These are phyloP conservation scores for Pyrenophora tritici-repentis DNA, from an alignment of 2,329 filamentous ascomycete species.

Conservation along the genomic window DNA sequence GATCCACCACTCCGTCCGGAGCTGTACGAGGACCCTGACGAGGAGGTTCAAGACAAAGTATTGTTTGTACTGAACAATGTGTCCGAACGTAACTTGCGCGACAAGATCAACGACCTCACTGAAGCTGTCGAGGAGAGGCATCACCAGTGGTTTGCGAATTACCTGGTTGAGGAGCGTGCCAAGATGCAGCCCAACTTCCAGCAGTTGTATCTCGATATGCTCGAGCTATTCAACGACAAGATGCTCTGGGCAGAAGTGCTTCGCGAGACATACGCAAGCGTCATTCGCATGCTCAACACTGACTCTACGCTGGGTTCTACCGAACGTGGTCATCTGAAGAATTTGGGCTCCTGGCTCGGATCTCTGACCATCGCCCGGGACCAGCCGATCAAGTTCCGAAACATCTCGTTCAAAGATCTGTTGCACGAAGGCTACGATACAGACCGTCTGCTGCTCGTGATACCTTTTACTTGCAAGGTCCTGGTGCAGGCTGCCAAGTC, in stretches of 20 bases:
- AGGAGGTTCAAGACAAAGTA: constrained; percentile 87
- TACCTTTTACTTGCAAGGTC: constrained; percentile 97
- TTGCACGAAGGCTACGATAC: constrained; percentile 93
- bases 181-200: constrained; percentile 99
- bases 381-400: constrained; percentile 93
- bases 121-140: constrained; percentile 79
- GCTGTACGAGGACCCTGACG: constrained; percentile 79
- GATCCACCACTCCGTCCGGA: constrained; percentile 69
- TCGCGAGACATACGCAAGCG: constrained; percentile 87
- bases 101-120: constrained; percentile 81
- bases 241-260: constrained; percentile 86
- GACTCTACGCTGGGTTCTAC: constrained; percentile 84
- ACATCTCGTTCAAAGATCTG: constrained; percentile 95
- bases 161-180: constrained; percentile 92
- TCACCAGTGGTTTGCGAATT: constrained; percentile 95
- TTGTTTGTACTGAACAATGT: constrained; percentile 97
- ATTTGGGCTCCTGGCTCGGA: constrained; percentile 90
- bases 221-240: constrained; percentile 80
- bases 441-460: constrained; percentile 86
- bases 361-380: constrained; percentile 90
- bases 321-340: constrained; percentile 88
- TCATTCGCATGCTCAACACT: constrained; percentile 85
- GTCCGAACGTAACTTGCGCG: constrained; percentile 82
- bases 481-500: constrained; percentile 83
- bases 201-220: constrained; percentile 84